phyloP scores from a whole-genome alignment of 208 protist genomes.

The Crithidia thermophila region DNA sequence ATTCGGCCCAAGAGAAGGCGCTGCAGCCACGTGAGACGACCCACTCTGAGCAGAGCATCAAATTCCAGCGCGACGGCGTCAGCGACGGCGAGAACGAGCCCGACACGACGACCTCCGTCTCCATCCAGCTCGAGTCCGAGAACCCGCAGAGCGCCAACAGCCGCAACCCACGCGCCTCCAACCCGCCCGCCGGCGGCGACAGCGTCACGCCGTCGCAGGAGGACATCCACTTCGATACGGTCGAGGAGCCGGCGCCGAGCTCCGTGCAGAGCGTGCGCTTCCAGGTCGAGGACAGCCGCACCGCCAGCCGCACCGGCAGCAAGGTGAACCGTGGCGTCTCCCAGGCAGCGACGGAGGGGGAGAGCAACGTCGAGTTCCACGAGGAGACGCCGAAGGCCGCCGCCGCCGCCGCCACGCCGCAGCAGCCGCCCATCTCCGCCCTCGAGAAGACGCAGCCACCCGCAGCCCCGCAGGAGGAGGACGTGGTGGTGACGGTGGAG shows the following conservation, averaged over 20 bases:
- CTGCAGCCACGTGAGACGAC: not conserved
- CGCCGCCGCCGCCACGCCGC: not conserved
- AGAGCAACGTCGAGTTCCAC: constrained; percentile 6
- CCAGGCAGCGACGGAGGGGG: not conserved
- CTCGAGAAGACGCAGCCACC: not conserved
- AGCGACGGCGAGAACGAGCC: constrained; percentile 2
- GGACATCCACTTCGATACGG: constrained; percentile 27
- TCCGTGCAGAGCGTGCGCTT: constrained; percentile 27
- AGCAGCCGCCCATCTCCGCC: not conserved
- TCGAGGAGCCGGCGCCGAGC: constrained; percentile 3
- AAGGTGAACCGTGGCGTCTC: constrained; percentile 4
- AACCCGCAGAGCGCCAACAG: constrained; percentile 5
- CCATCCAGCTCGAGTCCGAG: constrained; percentile 8
- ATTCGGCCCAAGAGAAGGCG: not conserved
- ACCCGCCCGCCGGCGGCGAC: not conserved
- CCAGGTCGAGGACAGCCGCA: constrained; percentile 14
- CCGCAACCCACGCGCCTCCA: not conserved
- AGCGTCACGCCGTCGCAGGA: constrained; percentile 4
- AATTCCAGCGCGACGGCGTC: constrained; percentile 13
- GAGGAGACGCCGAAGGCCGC: constrained; percentile 11
- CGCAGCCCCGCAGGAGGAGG: not conserved
- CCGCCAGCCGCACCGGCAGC: not conserved
- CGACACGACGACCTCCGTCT: constrained; percentile 11
- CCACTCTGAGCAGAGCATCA: constrained; percentile 13
- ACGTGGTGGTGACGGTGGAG: not conserved